phyloP scores from a whole-genome alignment of 1,284 basidiomycete genomes.

The Marasmius oreades region DNA sequence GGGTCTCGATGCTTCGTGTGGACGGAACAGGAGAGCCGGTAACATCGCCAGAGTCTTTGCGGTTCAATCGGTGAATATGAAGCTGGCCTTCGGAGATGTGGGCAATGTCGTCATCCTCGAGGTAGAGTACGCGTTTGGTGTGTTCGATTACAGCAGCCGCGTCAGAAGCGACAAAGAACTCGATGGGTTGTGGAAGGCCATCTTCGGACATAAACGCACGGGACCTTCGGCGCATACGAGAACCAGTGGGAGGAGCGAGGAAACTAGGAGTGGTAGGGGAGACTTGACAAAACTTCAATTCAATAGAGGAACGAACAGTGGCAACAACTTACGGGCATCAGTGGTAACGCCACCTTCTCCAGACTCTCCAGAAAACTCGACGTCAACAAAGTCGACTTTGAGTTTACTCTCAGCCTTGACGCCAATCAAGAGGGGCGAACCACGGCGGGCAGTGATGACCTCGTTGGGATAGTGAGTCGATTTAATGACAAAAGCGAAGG shows the following conservation, averaged over 20 bases:
- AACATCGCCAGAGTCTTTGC: constrained; percentile 67
- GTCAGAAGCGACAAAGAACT: constrained; percentile 99
- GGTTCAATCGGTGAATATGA: constrained; percentile 97
- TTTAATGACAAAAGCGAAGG: constrained; percentile 99
- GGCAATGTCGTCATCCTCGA: constrained; percentile 99
- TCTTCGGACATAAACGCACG: constrained; percentile 99
- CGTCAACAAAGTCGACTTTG: constrained; percentile 99
- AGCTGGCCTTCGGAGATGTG: constrained; percentile 97
- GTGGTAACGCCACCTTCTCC: constrained; percentile 52
- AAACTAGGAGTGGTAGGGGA: constrained; percentile 55
- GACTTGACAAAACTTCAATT: constrained; percentile 31
- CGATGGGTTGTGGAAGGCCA: constrained; percentile 97
- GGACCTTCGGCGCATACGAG: constrained; percentile 91
- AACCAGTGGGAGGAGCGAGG: constrained; percentile 72
- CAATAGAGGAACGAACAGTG: not conserved
- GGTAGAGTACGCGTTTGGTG: constrained; percentile 98
- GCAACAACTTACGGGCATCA: constrained; percentile 51
- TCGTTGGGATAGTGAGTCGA: constrained; percentile 96
- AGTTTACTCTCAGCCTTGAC: constrained; percentile 99
- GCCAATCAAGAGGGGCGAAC: constrained; percentile 95
- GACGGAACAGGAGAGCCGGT: constrained; percentile 52
- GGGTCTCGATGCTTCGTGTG: constrained; percentile 96
- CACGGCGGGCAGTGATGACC: constrained; percentile 93
- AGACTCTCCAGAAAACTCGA: constrained; percentile 84
- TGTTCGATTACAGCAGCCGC: constrained; percentile 97